These are phyloP conservation scores for Elaeis guineensis DNA, from an alignment of 176 grass and related monocot genomes.

Conservation along the genomic window DNA sequence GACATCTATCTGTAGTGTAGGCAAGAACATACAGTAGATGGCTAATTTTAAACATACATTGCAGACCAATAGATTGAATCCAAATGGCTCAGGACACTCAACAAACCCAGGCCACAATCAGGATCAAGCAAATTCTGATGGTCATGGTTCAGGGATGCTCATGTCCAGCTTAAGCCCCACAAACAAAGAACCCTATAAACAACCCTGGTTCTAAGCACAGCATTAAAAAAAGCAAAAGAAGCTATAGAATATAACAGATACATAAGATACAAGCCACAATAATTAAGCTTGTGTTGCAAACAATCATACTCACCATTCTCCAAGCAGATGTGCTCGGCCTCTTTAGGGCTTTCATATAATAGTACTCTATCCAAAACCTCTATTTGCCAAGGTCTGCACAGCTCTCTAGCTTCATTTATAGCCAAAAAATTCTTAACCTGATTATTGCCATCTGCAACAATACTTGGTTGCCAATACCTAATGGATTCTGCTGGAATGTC, in stretches of 20 bases:
- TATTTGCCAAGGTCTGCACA: slow-evolving; percentile 70
- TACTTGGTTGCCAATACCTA: slow-evolving; percentile 44
- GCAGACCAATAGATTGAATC: too few relatives aligned
- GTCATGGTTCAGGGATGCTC: too few relatives aligned
- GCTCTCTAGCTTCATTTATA: slow-evolving; percentile 38
- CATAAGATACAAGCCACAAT: neutral
- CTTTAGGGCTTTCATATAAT: slow-evolving; percentile 66
- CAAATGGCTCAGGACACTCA: too few relatives aligned
- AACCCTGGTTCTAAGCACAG: too few relatives aligned
- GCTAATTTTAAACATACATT: too few relatives aligned
- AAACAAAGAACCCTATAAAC: too few relatives aligned
- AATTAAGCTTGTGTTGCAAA: neutral
- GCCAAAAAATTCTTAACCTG: slow-evolving; percentile 34
- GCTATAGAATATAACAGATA: neutral
- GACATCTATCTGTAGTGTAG: too few relatives aligned
- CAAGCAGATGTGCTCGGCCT: slow-evolving; percentile 69
- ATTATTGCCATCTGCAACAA: slow-evolving; percentile 22
- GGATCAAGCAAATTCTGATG: too few relatives aligned
- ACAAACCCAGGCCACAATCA: too few relatives aligned
- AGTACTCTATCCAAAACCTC: slow-evolving; percentile 82
- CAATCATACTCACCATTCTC: slow-evolving; percentile 61
- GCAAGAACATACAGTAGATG: too few relatives aligned
- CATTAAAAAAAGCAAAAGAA: neutral
- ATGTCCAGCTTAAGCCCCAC: too few relatives aligned
- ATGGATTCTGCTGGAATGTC: slow-evolving; percentile 18